phyloP scores from a whole-genome alignment of 2,329 filamentous ascomycete genomes.

The Periconia sp. region DNA sequence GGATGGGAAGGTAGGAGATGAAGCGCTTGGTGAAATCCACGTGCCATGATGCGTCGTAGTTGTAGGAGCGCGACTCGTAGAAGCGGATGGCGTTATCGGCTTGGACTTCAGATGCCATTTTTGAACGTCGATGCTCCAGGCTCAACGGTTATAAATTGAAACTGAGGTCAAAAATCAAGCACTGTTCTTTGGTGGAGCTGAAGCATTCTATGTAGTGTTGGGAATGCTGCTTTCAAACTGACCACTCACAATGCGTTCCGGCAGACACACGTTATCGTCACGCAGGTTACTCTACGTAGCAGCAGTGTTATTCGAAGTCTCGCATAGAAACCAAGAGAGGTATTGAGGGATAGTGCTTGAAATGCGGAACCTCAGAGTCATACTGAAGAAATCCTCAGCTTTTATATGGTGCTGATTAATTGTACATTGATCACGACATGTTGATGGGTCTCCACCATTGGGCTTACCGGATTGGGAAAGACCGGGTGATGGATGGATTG shows the following conservation, averaged over 20 bases:
- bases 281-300: not conserved
- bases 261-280: not conserved
- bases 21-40: conserved; percentile 43
- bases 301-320: not conserved
- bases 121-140: too few relatives aligned
- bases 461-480: too few relatives aligned
- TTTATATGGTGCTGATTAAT: too few relatives aligned
- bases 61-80: conserved; percentile 38
- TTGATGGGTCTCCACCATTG: too few relatives aligned
- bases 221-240: not conserved
- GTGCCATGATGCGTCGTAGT: conserved; percentile 48
- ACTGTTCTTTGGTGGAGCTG: not conserved
- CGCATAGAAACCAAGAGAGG: too few relatives aligned
- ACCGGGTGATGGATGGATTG: too few relatives aligned
- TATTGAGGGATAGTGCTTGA: too few relatives aligned
- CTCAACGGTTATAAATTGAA: too few relatives aligned
- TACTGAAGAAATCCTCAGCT: too few relatives aligned
- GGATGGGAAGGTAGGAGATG: conserved; percentile 30
- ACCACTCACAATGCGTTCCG: not conserved
- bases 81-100: conserved; percentile 33
- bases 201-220: not conserved
- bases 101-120: conserved; percentile 23
- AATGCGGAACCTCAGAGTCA: too few relatives aligned
- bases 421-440: too few relatives aligned
- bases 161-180: too few relatives aligned